A percentile compares a stretch with the other conserved stretches of the same genome.
phyloP scores from a whole-genome alignment of 1,284 basidiomycete species.

The Microbotryomycetes sp. region DNA sequence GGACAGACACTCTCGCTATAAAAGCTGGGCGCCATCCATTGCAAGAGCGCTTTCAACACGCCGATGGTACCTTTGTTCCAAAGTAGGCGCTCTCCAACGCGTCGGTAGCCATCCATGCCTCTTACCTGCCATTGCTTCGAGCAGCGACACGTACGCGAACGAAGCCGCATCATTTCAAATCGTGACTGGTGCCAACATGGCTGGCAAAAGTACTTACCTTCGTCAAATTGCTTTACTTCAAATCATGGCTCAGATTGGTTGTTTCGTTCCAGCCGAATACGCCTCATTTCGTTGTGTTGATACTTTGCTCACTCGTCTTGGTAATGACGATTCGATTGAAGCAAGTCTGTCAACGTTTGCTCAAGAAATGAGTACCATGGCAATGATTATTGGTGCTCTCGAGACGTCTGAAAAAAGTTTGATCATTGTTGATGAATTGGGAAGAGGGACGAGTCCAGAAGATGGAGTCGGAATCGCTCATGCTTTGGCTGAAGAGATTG shows the following conservation, averaged over 20 bases:
- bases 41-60: constrained; percentile 63
- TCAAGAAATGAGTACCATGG: constrained; percentile 79
- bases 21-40: constrained; percentile 48
- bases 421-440: constrained; percentile 83
- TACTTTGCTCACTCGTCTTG: constrained; percentile 73
- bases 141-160: constrained; percentile 81
- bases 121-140: not conserved
- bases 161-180: constrained; percentile 77
- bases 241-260: constrained; percentile 57
- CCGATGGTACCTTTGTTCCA: constrained; percentile 52
- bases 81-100: constrained; percentile 26
- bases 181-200: constrained; percentile 63
- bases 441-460: constrained; percentile 44
- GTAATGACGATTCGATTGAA: constrained; percentile 76
- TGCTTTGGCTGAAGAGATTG: constrained; percentile 82
- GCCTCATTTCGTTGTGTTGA: constrained; percentile 67
- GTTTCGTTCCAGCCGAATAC: constrained; percentile 73
- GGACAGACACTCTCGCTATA: constrained; percentile 38
- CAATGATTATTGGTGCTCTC: constrained; percentile 69
- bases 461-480: constrained; percentile 73
- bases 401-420: constrained; percentile 52
- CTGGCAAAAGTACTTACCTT: constrained; percentile 88
- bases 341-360: constrained; percentile 85
- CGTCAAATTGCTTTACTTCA: constrained; percentile 75
- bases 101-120: not conserved